phyloP scores from a whole-genome alignment of 1,284 basidiomycete genomes.

The Fistulinella cinereoalba region DNA sequence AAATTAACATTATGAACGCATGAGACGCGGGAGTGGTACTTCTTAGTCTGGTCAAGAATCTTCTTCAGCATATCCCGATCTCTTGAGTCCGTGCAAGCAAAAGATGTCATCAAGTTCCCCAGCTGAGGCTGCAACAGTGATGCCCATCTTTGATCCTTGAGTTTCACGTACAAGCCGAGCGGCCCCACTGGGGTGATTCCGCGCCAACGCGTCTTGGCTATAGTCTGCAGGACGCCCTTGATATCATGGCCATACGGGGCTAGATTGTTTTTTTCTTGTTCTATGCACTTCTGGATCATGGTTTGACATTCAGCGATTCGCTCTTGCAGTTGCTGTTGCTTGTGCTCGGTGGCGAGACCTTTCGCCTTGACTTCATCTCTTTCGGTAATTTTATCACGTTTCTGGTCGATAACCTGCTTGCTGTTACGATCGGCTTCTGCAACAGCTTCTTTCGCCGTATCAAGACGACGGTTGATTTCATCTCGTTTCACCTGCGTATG shows the following conservation, averaged over 20 bases:
- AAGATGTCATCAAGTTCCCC: conserved; percentile 62
- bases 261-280: conserved; percentile 54
- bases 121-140: conserved; percentile 67
- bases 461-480: conserved; percentile 49
- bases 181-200: conserved; percentile 82
- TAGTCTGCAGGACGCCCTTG: conserved; percentile 54
- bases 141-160: conserved; percentile 72
- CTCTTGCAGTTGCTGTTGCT: conserved; percentile 33
- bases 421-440: conserved; percentile 37
- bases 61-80: conserved; percentile 65
- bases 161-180: conserved; percentile 77
- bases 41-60: conserved; percentile 54
- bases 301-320: conserved; percentile 44
- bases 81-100: conserved; percentile 71
- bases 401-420: conserved; percentile 33
- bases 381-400: conserved; percentile 32
- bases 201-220: conserved; percentile 59
- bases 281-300: conserved; percentile 46
- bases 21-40: conserved; percentile 42
- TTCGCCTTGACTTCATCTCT: conserved; percentile 33
- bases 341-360: conserved; percentile 35
- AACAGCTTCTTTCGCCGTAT: conserved; percentile 40
- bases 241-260: conserved; percentile 65
- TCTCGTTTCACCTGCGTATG: conserved; percentile 62
- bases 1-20: conserved; percentile 17